These are phyloP conservation scores for Rutstroemia sp. DNA, from an alignment of 2,329 filamentous ascomycete genomes.

Conservation along the genomic window DNA sequence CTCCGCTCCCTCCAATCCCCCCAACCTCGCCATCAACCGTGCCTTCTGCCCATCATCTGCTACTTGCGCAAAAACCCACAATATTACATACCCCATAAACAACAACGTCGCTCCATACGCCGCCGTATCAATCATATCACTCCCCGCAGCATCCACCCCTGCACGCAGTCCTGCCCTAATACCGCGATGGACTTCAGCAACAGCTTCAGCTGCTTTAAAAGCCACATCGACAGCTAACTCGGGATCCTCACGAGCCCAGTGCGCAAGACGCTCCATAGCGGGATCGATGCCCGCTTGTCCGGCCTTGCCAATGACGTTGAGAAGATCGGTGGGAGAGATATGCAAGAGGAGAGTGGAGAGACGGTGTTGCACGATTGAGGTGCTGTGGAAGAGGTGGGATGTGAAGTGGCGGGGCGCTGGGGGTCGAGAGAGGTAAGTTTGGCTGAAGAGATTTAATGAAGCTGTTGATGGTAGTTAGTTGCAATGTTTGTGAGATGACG, in stretches of 20 bases:
- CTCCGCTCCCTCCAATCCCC: background rate
- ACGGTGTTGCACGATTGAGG: background rate
- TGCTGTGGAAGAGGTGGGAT: background rate
- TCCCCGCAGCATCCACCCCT: background rate
- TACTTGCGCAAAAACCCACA: slow-evolving; percentile 19
- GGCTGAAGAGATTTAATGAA: slow-evolving; percentile 11
- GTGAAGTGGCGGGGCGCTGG: slow-evolving; percentile 1
- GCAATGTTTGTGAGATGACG: background rate
- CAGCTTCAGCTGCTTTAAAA: slow-evolving; percentile 14
- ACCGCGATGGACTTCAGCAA: slow-evolving; percentile 8
- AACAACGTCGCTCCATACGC: slow-evolving; percentile 18
- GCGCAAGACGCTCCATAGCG: slow-evolving; percentile 15
- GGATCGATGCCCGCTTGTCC: slow-evolving; percentile 12
- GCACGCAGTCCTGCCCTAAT: background rate
- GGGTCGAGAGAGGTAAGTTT: slow-evolving; percentile 4
- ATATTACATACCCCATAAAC: slow-evolving; percentile 19
- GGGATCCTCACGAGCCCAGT: slow-evolving; percentile 12
- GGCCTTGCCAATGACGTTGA: slow-evolving; percentile 1
- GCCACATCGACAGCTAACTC: slow-evolving; percentile 13
- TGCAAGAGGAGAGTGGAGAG: background rate
- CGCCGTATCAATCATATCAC: slow-evolving; percentile 13
- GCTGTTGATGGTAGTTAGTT: slow-evolving; percentile 1
- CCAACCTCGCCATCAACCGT: background rate
- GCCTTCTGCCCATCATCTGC: slow-evolving; percentile 5
- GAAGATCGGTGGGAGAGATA: background rate